A percentile compares a stretch with the other conserved stretches of the same genome.
phyloP scores from a whole-genome alignment of 805 yeast species.

The Tetrapisispora fleetii region DNA sequence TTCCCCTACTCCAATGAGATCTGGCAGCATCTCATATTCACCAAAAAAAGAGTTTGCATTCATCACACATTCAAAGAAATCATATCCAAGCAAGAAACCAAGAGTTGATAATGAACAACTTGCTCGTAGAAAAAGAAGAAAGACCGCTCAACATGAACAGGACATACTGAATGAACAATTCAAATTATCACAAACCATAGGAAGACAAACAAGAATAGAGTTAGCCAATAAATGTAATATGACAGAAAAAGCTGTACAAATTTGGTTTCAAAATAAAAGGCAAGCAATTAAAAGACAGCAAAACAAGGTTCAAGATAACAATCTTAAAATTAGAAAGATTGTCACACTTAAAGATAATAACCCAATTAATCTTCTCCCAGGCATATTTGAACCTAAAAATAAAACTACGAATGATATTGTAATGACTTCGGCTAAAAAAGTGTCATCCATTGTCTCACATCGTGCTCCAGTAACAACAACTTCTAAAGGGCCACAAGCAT shows the following conservation, averaged over 20 bases:
- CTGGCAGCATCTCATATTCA: slow-evolving; percentile 4
- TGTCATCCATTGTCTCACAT: background rate
- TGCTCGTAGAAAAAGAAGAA: slow-evolving; percentile 89
- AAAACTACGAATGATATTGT: background rate
- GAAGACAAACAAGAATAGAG: slow-evolving; percentile 59
- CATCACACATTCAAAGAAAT: slow-evolving; percentile 84
- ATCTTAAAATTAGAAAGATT: background rate
- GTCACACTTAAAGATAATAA: background rate
- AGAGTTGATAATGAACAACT: slow-evolving; percentile 77
- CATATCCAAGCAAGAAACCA: slow-evolving; percentile 77
- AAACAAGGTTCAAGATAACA: background rate
- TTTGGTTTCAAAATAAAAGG: slow-evolving; percentile 96
- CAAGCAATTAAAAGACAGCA: slow-evolving; percentile 60
- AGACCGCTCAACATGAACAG: slow-evolving; percentile 84
- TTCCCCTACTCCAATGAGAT: slow-evolving; percentile 1
- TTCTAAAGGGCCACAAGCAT: slow-evolving; percentile 14
- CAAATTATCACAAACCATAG: slow-evolving; percentile 68
- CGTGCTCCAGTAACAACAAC: background rate
- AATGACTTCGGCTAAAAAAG: background rate
- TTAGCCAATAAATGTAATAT: slow-evolving; percentile 76
- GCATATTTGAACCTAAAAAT: background rate
- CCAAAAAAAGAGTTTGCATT: slow-evolving; percentile 56
- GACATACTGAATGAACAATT: slow-evolving; percentile 75
- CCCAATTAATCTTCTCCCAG: background rate
- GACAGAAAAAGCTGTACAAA: slow-evolving; percentile 95